Evolutionary conservation across 805 yeast species (phyloP), one percentile per base, ranked within the genome.

Genomic region (Candida maesae): DNA sequence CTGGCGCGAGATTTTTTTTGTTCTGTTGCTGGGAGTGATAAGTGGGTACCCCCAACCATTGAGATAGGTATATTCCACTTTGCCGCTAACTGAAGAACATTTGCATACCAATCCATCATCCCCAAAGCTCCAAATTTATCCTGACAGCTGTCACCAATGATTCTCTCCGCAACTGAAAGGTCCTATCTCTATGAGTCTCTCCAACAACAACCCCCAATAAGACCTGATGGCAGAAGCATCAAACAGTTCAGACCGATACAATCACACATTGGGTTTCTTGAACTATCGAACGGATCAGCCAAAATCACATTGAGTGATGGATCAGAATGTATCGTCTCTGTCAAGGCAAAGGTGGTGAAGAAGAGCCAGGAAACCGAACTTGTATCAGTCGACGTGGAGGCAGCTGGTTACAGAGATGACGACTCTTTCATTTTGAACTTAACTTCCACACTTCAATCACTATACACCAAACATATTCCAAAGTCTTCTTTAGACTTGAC

Each of bases 261-360:
- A 56, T 85, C 95, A 4, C 79, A 78, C 12, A 79, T 86, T 7
- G 82, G 82, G 36, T 84, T 91, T 53, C 69, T 93, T 44, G 93
- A 95, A 1, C 77, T 81, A 38, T 84, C 96, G 3, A 87, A 91
- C 64, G 99, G 99, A 12, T 89, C 97, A 2, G 84, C 97, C 0
- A 74, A 95, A 65, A 77, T 91, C 15, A 74, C 89, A 49, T 74
- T 88, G 25, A 74, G 84, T 36, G 98, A 91, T 61, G 98, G 99
- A 17, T 78, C 88, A 46, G 98, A 93, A 63, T 88, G 96, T 53
- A 82, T 93, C 25, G 91, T 88, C 5, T 93, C 97, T 56, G 74
- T 91, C 35, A 93, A 93, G 63, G 78, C 90, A 11, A 84, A 84
- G 53, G 96, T 90, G 3, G 84, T 86, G 13, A 71, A 67, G 35